Conservation (phyloP, 1,284 basidiomycete species). For the Xerocomus amazonicus region DNA sequence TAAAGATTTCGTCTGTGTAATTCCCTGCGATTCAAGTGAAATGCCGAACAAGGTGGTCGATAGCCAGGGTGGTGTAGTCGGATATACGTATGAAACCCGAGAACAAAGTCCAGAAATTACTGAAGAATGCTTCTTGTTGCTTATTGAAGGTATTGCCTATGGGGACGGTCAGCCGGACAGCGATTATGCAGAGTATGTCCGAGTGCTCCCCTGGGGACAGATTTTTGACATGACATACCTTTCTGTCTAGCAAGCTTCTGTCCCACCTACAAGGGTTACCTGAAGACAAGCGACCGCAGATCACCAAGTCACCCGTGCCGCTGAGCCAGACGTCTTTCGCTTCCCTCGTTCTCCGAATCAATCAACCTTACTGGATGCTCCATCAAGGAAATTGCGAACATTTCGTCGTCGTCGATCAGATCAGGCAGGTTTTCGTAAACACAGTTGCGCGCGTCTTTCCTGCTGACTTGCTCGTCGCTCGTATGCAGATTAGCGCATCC, state of each 20-base stretch:
- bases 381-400: slow-evolving; percentile 82
- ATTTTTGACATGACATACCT: background rate
- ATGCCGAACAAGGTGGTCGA: slow-evolving; percentile 41
- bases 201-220: background rate
- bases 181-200: slow-evolving; percentile 59
- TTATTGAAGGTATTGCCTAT: slow-evolving; percentile 57
- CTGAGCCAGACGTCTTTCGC: slow-evolving; percentile 48
- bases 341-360: slow-evolving; percentile 55
- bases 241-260: slow-evolving; percentile 47
- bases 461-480: background rate
- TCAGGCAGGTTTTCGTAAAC: slow-evolving; percentile 47
- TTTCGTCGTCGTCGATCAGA: slow-evolving; percentile 66
- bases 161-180: slow-evolving; percentile 45
- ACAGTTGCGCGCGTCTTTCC: background rate
- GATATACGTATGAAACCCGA: slow-evolving; percentile 29
- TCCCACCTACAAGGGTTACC: slow-evolving; percentile 38
- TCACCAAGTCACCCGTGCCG: slow-evolving; percentile 44
- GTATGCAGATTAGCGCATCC: slow-evolving; percentile 51
- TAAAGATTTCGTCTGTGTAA: slow-evolving; percentile 55
- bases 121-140: slow-evolving; percentile 46
- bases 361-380: slow-evolving; percentile 76
- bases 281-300: slow-evolving; percentile 30
- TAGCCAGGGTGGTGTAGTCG: slow-evolving; percentile 35
- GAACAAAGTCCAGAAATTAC: slow-evolving; percentile 16
- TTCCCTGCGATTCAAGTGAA: slow-evolving; percentile 63